These are phyloP conservation scores for Penicillium arizonense DNA, from an alignment of 495 filamentous ascomycete genomes.

Conservation along the genomic window DNA sequence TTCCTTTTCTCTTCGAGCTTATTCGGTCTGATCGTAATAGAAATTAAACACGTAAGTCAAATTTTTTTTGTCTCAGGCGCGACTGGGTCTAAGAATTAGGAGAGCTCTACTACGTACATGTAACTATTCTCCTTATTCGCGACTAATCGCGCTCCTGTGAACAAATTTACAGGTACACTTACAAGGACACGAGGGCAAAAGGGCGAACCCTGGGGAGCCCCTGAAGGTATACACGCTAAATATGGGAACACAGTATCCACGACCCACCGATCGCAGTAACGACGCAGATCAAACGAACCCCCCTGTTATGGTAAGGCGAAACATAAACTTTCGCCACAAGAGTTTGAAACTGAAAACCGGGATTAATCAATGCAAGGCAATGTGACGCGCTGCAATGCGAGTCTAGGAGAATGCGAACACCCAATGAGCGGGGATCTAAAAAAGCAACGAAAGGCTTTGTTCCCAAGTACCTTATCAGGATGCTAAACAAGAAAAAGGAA, in stretches of 20 bases:
- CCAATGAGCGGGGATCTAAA: background rate
- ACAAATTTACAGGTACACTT: background rate
- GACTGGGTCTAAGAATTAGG: background rate
- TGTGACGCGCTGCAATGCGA: constrained; percentile 21
- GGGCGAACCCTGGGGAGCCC: background rate
- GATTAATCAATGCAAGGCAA: constrained; percentile 22
- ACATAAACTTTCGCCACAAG: constrained; percentile 14
- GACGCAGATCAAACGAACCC: background rate
- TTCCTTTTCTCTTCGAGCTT: too few relatives aligned
- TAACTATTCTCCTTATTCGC: constrained; percentile 3
- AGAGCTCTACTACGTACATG: too few relatives aligned
- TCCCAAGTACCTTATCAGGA: background rate
- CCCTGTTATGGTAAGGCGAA: constrained; percentile 5
- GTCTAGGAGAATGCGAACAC: constrained; percentile 14
- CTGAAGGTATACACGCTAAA: background rate
- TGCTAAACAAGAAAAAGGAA: constrained; percentile 5
- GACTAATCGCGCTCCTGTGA: constrained; percentile 4
- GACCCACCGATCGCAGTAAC: background rate
- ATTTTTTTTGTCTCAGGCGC: background rate
- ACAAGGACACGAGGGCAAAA: constrained; percentile 3
- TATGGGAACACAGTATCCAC: background rate
- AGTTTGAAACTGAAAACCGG: constrained; percentile 19
- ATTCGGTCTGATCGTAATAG: too few relatives aligned
- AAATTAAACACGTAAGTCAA: background rate
- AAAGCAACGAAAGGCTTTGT: constrained; percentile 1